Conservation (phyloP, 2,329 filamentous ascomycete genomes). For the Pseudodiploospora longispora region DNA sequence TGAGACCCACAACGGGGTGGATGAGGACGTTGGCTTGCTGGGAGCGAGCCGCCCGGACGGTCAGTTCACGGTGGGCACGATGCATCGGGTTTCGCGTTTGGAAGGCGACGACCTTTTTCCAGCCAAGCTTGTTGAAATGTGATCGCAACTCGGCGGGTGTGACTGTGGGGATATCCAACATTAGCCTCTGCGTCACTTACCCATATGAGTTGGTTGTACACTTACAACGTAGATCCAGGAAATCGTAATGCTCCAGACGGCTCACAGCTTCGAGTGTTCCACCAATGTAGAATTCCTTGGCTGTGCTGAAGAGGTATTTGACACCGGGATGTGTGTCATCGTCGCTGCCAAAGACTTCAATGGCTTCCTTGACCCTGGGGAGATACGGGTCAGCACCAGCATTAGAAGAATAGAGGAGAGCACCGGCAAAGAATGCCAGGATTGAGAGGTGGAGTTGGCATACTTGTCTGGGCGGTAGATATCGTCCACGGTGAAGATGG, state of each 20-base stretch:
- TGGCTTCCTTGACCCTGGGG: conserved; percentile 74
- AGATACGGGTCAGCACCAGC: background rate
- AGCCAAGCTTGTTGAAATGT: conserved; percentile 99
- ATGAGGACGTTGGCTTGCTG: conserved; percentile 98
- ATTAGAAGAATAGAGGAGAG: background rate
- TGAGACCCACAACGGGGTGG: conserved; percentile 95
- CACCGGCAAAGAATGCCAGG: background rate
- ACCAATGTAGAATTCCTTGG: conserved; percentile 85
- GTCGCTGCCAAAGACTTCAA: conserved; percentile 87
- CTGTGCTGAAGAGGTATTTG: conserved; percentile 75
- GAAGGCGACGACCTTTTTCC: conserved; percentile 96
- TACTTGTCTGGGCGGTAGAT: conserved; percentile 95
- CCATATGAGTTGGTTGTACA: conserved; percentile 6
- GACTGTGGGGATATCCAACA: conserved; percentile 39
- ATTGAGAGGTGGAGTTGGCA: conserved; percentile 23
- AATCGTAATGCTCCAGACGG: conserved; percentile 96
- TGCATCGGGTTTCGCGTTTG: conserved; percentile 99
- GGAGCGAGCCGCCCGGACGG: conserved; percentile 88
- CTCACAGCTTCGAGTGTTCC: conserved; percentile 95
- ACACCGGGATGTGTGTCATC: conserved; percentile 88
- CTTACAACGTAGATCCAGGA: conserved; percentile 88
- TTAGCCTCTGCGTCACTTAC: background rate
- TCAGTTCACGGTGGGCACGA: conserved; percentile 94
- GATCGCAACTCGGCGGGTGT: conserved; percentile 89
- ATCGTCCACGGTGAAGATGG: conserved; percentile 92